Conservation (phyloP, 208 protist genomes). For the Angomonas ambiguus region DNA sequence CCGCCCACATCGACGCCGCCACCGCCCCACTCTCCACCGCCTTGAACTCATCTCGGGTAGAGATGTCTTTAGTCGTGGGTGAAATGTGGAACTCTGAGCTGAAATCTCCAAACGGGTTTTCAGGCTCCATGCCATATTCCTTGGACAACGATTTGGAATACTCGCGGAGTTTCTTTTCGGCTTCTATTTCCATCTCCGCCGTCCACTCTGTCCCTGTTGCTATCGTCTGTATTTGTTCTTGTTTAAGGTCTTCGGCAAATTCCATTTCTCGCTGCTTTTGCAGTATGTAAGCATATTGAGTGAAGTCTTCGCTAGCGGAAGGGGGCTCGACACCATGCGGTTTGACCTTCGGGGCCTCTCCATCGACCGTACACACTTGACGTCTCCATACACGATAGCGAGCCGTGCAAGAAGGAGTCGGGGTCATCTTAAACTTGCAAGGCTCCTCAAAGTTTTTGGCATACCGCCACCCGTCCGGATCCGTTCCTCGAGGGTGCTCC, state of each 20-base stretch:
- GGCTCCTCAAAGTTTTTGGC: constrained; percentile 22
- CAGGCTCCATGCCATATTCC: constrained; percentile 27
- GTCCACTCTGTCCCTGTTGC: constrained; percentile 27
- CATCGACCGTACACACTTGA: constrained; percentile 20
- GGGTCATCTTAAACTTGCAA: constrained; percentile 37
- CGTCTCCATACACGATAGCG: constrained; percentile 46
- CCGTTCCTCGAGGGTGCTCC: constrained; percentile 33
- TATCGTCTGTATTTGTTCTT: constrained; percentile 11
- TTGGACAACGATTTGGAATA: constrained; percentile 5
- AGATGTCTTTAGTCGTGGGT: neutral
- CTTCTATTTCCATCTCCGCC: constrained; percentile 29
- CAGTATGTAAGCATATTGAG: constrained; percentile 22
- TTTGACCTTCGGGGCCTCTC: neutral
- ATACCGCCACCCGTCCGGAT: constrained; percentile 52
- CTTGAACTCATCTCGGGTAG: neutral
- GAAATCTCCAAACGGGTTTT: constrained; percentile 27
- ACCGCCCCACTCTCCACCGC: constrained; percentile 16
- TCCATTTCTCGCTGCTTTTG: constrained; percentile 46
- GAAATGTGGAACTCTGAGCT: neutral
- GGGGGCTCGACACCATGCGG: neutral
- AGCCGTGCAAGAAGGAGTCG: constrained; percentile 34
- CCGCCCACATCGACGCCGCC: constrained; percentile 21
- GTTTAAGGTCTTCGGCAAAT: constrained; percentile 38
- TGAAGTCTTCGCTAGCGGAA: constrained; percentile 10
- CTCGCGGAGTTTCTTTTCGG: constrained; percentile 41